Conservation (phyloP, 495 filamentous ascomycete genomes). For the Tuber magnatum region DNA sequence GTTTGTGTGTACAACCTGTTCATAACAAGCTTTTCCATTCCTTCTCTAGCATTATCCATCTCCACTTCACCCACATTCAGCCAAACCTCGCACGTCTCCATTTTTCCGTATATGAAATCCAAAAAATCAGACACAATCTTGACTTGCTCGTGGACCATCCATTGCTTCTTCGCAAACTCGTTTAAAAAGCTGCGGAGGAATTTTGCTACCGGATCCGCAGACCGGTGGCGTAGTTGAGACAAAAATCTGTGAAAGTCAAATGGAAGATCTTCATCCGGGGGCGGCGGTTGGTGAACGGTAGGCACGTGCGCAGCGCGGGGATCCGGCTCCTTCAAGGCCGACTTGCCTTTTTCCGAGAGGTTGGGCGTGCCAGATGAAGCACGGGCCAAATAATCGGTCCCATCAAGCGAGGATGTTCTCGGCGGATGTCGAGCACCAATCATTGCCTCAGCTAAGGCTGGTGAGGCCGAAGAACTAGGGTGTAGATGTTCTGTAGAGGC, state of each 20-base stretch:
- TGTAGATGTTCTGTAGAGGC: conserved; percentile 32
- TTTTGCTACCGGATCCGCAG: conserved; percentile 90
- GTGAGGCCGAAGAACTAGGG: conserved; percentile 23
- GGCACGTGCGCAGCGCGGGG: conserved; percentile 50
- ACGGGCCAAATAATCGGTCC: conserved; percentile 68
- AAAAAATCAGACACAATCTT: conserved; percentile 98
- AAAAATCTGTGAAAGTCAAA: conserved; percentile 98
- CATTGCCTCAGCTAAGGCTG: background rate
- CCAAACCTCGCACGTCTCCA: conserved; percentile 98
- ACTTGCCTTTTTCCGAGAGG: conserved; percentile 47
- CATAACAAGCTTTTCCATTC: conserved; percentile 99
- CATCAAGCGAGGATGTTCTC: conserved; percentile 44
- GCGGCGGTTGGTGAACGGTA: conserved; percentile 60
- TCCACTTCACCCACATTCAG: conserved; percentile 89
- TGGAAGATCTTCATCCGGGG: conserved; percentile 75
- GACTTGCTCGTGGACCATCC: conserved; percentile 99
- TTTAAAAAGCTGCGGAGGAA: conserved; percentile 89
- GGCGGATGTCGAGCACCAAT: conserved; percentile 14
- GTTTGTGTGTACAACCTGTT: conserved; percentile 94
- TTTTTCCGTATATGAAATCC: conserved; percentile 96
- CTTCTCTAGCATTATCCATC: conserved; percentile 96
- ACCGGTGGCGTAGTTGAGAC: conserved; percentile 88
- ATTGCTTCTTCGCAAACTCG: conserved; percentile 96
- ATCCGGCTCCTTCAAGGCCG: conserved; percentile 47
- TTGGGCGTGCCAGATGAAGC: conserved; percentile 69